Percentiles rank a stretch among this genome's conserved stretches.
These are phyloP conservation scores for Leucosporidium scottii DNA, from an alignment of 768 basidiomycete species.

Conservation along the genomic window DNA sequence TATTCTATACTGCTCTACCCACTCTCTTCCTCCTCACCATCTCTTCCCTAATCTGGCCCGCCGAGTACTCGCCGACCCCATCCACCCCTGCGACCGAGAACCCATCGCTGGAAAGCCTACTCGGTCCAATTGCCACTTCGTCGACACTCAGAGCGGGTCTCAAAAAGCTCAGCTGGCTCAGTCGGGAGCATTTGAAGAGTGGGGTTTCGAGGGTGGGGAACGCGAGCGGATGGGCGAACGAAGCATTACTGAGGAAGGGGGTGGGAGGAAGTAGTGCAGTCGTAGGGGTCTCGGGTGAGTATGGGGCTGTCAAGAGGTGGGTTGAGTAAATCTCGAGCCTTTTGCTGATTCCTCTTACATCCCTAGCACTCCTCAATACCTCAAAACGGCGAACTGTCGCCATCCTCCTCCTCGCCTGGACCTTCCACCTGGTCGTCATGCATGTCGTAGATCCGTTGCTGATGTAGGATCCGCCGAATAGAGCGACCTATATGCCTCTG, in stretches of 20 bases:
- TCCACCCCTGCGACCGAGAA: not conserved
- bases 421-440: slow-evolving; percentile 12
- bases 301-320: too few species aligned
- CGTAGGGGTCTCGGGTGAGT: slow-evolving; percentile 13
- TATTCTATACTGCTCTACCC: slow-evolving; percentile 7
- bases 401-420: slow-evolving; percentile 14
- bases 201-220: not conserved
- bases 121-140: not conserved
- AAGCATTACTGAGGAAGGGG: not conserved
- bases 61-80: slow-evolving; percentile 15
- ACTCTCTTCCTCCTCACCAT: slow-evolving; percentile 15
- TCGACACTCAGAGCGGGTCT: not conserved
- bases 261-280: slow-evolving; percentile 4
- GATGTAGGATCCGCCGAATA: not conserved
- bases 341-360: too few species aligned
- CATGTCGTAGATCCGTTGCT: slow-evolving; percentile 18
- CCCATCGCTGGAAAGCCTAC: not conserved
- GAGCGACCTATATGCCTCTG: not conserved
- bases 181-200: slow-evolving; percentile 1
- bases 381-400: not conserved
- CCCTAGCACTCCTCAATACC: slow-evolving; percentile 6
- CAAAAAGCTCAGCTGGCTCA: not conserved
- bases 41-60: slow-evolving; percentile 19
- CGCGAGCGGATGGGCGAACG: slow-evolving; percentile 1
- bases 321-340: too few species aligned